Evolutionary conservation across 371 early-diverging fungal genomes (phyloP), one percentile per base, ranked within the genome.

Genomic region (Mucor racemosus): DNA sequence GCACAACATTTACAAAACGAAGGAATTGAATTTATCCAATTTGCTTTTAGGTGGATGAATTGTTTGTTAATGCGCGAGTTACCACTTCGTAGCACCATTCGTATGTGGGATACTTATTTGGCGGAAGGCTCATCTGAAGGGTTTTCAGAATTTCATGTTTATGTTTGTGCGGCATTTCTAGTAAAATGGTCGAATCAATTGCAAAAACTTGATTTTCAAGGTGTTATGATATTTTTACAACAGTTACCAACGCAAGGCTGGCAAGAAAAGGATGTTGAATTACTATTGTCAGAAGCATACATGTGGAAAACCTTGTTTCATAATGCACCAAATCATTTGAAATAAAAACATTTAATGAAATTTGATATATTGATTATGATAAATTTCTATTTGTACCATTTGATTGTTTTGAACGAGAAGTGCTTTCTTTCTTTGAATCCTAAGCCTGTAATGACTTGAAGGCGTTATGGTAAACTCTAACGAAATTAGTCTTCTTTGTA

Each of bases 31-130:
- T 97, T 97, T 74, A 94, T 99, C 57, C 98, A 99, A 76, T 98
- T 99, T 87, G 95, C 97, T 15, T 99, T 99, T 75, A 87, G 99
- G 44, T 99, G 99, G 99, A 97, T 99, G 92, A 99, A 98, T 76
- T 99, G 99, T 74, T 75, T 99, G 59, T 81, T 99, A 74, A 95
- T 98, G 94, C 88, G 99, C 44, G 99, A 99, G 78, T 78, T 99
- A 40, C 87, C 93, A 15, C 77, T 99, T 11, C 73, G 82, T 40
- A 87, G 87, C 65, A 95, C 91, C 11, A 91, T 98, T 38, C 92
- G 98, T 34, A 95, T 99, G 92, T 99, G 99, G 97, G 99, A 99
- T 71, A 96, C 98, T 7, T 98, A 99, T 69, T 74, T 95, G 65
- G 91, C 95, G 6, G 96, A 97, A 77, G 93, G 92, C 6, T 82